Conservation (phyloP, 2,329 filamentous ascomycete genomes). For the Phymatotrichopsis omnivora region DNA sequence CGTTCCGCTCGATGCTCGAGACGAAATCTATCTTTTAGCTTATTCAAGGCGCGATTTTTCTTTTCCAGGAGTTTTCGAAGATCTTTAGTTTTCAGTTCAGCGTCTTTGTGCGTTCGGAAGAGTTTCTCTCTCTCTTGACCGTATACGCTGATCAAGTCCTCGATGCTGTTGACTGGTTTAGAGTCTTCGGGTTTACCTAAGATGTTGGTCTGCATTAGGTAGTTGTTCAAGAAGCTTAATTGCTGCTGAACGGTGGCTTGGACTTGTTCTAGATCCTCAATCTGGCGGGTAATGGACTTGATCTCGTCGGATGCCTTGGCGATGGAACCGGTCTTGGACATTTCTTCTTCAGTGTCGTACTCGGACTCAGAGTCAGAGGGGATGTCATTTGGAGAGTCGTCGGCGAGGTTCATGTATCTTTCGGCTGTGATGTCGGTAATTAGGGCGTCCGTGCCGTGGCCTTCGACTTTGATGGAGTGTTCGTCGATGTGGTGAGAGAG, state of each 20-base stretch:
- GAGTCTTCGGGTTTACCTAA: conserved; percentile 31
- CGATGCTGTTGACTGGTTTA: conserved; percentile 34
- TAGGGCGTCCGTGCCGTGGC: conserved; percentile 42
- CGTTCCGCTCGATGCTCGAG: conserved; percentile 30
- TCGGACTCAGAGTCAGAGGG: conserved; percentile 25
- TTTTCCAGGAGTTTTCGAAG: conserved; percentile 27
- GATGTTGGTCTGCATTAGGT: conserved; percentile 16
- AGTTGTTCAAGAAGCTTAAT: too few species aligned
- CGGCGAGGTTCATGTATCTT: too few species aligned
- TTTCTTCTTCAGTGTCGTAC: conserved; percentile 29
- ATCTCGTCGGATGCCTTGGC: conserved; percentile 29
- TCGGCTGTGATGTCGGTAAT: conserved; percentile 55
- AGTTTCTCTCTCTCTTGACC: conserved; percentile 31
- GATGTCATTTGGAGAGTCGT: conserved; percentile 32
- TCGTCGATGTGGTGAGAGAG: conserved; percentile 46
- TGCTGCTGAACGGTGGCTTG: conserved; percentile 29
- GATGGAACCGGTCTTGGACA: conserved; percentile 33
- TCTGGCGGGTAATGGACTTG: conserved; percentile 25
- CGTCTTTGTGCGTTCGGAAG: conserved; percentile 18
- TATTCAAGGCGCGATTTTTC: too few species aligned
- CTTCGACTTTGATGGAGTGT: conserved; percentile 51
- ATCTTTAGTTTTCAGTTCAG: conserved; percentile 29
- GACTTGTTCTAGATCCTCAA: conserved; percentile 26
- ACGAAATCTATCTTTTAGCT: too few species aligned
- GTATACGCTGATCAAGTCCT: conserved; percentile 36